Conservation (phyloP, 306 rosid species). For the Lathyrus sativus region DNA sequence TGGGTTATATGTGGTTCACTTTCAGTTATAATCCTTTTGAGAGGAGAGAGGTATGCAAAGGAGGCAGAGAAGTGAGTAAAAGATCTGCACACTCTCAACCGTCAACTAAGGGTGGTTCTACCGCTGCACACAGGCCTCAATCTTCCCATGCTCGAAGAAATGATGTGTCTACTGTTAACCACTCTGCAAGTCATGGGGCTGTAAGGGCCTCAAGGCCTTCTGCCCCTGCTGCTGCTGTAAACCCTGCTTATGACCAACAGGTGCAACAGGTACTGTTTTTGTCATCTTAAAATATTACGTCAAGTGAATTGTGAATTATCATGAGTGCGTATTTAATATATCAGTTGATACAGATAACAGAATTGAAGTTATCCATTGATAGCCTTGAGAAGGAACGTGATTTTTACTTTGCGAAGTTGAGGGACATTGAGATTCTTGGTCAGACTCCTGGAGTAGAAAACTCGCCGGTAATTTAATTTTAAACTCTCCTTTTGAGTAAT, state of each 20-base stretch:
- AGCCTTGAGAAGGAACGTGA: slow-evolving; percentile 97
- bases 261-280: slow-evolving; percentile 38
- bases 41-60: slow-evolving; percentile 80
- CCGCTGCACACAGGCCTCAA: slow-evolving; percentile 60
- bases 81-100: slow-evolving; percentile 66
- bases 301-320: background rate
- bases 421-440: slow-evolving; percentile 92
- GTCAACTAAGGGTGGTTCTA: slow-evolving; percentile 57
- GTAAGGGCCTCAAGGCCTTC: slow-evolving; percentile 52
- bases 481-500: background rate
- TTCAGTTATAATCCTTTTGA: slow-evolving; percentile 82
- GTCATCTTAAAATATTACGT: background rate
- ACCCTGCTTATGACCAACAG: slow-evolving; percentile 76
- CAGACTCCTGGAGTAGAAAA: slow-evolving; percentile 78
- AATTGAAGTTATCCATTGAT: slow-evolving; percentile 82
- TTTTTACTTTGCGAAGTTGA: slow-evolving; percentile 82
- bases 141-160: slow-evolving; percentile 73
- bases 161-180: slow-evolving; percentile 53
- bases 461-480: slow-evolving; percentile 51
- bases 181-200: slow-evolving; percentile 50
- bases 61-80: slow-evolving; percentile 80
- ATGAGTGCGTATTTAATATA: background rate
- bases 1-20: background rate
- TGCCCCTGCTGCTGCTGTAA: slow-evolving; percentile 47
- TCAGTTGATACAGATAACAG: slow-evolving; percentile 67